Evolutionary conservation across 1,284 basidiomycete genomes (phyloP).

Genomic region (Megacollybia platyphylla): DNA sequence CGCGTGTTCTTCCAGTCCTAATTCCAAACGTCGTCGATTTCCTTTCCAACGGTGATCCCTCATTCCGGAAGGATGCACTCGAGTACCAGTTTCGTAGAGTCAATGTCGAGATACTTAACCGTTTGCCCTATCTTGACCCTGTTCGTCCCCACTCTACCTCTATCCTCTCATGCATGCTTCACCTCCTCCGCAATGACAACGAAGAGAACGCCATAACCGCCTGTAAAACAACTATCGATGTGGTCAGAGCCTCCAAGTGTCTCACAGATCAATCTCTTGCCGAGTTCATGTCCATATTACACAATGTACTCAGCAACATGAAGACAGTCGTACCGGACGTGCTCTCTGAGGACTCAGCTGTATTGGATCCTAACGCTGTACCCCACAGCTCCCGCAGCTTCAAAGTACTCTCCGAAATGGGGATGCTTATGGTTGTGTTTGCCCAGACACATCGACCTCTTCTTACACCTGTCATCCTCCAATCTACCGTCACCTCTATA

Average conservation of each 20-base stretch:
- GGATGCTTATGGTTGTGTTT: conserved; percentile 86
- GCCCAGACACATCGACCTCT: conserved; percentile 70
- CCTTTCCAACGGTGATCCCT: conserved; percentile 65
- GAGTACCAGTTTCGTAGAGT: conserved; percentile 85
- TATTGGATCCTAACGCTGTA: conserved; percentile 42
- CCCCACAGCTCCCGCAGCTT: conserved; percentile 77
- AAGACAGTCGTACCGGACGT: conserved; percentile 65
- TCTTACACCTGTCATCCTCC: conserved; percentile 53
- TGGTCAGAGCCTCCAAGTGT: conserved; percentile 56
- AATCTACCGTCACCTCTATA: conserved; percentile 63
- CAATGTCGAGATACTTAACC: conserved; percentile 81
- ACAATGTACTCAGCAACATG: conserved; percentile 74
- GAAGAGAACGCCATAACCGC: conserved; percentile 91
- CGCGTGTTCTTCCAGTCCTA: conserved; percentile 57
- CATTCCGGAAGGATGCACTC: conserved; percentile 64
- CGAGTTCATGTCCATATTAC: conserved; percentile 71
- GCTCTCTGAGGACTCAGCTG: conserved; percentile 52
- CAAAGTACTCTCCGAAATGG: conserved; percentile 92
- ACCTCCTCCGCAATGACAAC: conserved; percentile 83
- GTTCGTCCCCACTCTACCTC: conserved; percentile 59
- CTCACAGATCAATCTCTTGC: conserved; percentile 69
- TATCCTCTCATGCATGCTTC: conserved; percentile 71
- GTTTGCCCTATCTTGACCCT: conserved; percentile 75
- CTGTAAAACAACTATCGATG: conserved; percentile 89
- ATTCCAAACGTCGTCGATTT: conserved; percentile 76